Evolutionary conservation across 1,139 yeast genomes (phyloP), one percentile per base, ranked within the genome.

Genomic region (Taphrina sp.): DNA sequence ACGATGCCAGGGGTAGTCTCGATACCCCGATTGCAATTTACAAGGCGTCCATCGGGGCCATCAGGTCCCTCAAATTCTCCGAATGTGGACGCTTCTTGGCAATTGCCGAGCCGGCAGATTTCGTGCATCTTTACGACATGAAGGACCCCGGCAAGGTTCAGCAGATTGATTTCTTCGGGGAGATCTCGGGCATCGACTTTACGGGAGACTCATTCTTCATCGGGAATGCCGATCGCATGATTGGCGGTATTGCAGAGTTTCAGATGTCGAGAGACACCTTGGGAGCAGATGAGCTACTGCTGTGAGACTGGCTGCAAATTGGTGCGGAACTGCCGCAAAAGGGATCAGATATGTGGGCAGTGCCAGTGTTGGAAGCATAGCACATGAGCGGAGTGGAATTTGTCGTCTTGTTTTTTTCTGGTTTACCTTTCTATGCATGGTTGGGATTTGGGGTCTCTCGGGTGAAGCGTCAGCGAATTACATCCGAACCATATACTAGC

Each of bases 41-140:
- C 0, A 58, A 62, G 3, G 69, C 74, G 0, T 64, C 64, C 35
- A 60, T 66, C 19, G 72, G 70, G 2, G 81, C 83, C 0, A 75
- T 81, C 3, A 67, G 85, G 45, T 78, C 79, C 60, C 73, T 81
- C 58, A 72, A 73, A 57, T 81, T 80, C 64, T 35, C 42, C 29
- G 78, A 79, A 63, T 62, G 67, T 8, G 80, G 82, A 5, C 71
- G 74, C 16, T 74, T 68, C 60, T 64, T 81, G 8, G 73, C 77
- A 10, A 78, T 82, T 76, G 82, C 82, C 2, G 85, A 81, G 63
- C 76, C 81, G 33, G 72, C 80, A 57, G 86, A 81, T 63, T 80
- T 79, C 62, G 77, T 79, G 5, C 82, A 82, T 3, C 62, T 81
- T 0, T 61, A 80, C 7, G 75, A 75, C 53, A 38, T 41, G 33